These are phyloP conservation scores for Berberis vulgaris DNA, from an alignment of 164 flowering plant genomes.

Conservation along the genomic window DNA sequence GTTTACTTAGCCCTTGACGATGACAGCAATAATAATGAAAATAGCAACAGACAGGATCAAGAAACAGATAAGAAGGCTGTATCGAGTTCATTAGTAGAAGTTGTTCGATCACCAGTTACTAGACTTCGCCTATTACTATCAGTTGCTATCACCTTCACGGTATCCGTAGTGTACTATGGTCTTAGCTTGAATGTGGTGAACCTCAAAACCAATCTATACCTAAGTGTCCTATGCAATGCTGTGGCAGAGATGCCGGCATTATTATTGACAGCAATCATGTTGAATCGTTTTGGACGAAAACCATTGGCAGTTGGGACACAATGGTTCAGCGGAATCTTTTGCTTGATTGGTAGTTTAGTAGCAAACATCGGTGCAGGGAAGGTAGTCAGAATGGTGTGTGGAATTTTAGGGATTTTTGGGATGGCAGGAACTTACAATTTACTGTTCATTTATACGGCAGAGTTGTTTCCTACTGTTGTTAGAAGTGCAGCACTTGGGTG, in stretches of 20 bases:
- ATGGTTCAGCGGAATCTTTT: slow-evolving; percentile 74
- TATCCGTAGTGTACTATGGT: slow-evolving; percentile 80
- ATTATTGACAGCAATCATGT: slow-evolving; percentile 50
- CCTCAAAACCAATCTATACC: slow-evolving; percentile 70
- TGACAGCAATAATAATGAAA: slow-evolving; percentile 10
- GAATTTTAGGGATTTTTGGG: slow-evolving; percentile 77
- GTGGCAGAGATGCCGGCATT: slow-evolving; percentile 87
- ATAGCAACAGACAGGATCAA: neutral
- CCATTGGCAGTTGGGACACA: slow-evolving; percentile 60
- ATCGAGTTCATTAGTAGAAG: slow-evolving; percentile 52
- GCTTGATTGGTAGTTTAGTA: slow-evolving; percentile 42
- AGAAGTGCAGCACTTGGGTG: slow-evolving; percentile 88
- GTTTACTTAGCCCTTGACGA: slow-evolving; percentile 52
- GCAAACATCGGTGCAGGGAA: slow-evolving; percentile 30
- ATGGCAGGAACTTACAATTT: slow-evolving; percentile 85
- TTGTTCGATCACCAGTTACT: slow-evolving; percentile 43
- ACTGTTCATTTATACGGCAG: slow-evolving; percentile 66
- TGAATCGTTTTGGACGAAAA: slow-evolving; percentile 60
- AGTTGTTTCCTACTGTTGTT: slow-evolving; percentile 90
- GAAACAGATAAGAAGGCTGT: slow-evolving; percentile 15
- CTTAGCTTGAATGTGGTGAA: slow-evolving; percentile 82
- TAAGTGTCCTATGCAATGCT: slow-evolving; percentile 63
- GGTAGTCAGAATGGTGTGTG: slow-evolving; percentile 52
- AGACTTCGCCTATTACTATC: slow-evolving; percentile 50
- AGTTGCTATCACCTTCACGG: slow-evolving; percentile 49